Evolutionary conservation across 371 early-diverging fungal genomes (phyloP), one percentile per base, ranked within the genome.

Genomic region (Apophysomyces elegans): DNA sequence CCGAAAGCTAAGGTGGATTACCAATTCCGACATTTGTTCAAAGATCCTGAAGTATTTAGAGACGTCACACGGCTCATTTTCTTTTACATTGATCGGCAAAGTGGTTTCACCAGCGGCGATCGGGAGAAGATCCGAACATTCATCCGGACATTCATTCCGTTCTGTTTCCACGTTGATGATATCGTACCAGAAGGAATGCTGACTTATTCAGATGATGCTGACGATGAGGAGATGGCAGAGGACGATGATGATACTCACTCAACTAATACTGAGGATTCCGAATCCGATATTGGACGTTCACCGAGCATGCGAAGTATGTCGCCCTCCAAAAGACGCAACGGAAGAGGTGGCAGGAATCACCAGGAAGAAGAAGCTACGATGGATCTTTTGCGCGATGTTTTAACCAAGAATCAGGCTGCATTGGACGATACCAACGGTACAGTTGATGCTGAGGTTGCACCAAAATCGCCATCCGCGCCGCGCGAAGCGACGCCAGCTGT

Each of bases 61-160:
- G 90, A 93, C 70, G 79, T 88, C 50, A 81, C 85, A n/a, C 81
- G 81, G 21, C 67, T 95, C 9, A 71, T 88, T n/a, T 75, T 84
- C 47, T 76, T 81, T 0, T 80, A 72, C 64, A 76, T 87, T 13
- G 85, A 84, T 47, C 66, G 77, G 32, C 85, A 85, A 58, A 67
- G 74, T n/a, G 82, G 80, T 37, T 88, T 84, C 68, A 79, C 85
- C 38, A 79, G 77, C 54, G 77, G 77, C 7, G 93, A 93, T 65
- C 81, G 91, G 56, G 89, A 88, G 46, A 80, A 84, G 70, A 88
- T 96, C 70, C 84, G 86, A 35, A 84, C 84, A n/a, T 92, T 96
- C 61, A 84, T 94, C 66, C 79, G 80, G 38, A 84, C 84, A 9
- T 91, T 96, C 73, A 85, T 94, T 39, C 84, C 86, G 16, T 79